Evolutionary conservation across 768 basidiomycete species (phyloP), one percentile per base, ranked within the genome.

Genomic region (Tubosaeta sp.): DNA sequence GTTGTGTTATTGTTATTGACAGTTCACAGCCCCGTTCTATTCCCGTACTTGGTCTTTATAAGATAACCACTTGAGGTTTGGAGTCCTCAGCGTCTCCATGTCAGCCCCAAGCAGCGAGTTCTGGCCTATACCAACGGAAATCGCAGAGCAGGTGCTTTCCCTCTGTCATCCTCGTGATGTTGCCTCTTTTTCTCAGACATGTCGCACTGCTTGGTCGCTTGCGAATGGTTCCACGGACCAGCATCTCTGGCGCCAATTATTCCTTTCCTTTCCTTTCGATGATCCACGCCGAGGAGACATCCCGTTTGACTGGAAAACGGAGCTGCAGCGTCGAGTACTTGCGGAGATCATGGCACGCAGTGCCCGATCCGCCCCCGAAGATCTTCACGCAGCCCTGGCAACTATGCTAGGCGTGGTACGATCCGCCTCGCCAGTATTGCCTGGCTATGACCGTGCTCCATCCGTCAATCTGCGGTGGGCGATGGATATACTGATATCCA

Each of bases 191-290:
- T 71, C 84, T 16, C 71, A 72, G 62, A 80, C 83, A 43, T 85
- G 81, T 61, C 72, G 71, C 17, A 59, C 68, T 7, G 77, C 82
- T 14, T 71, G 70, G 57, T 59, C 62, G 37, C 67, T 86, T 43
- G 75, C 86, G 41, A 79, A 82, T 60, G 63, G 70, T 19, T 54
- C 72, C 29, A 54, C 70, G 29, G 82, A 85, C 67, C 76, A 78
- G 43, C 79, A 81, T 61, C 75, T 91, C 37, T 91, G 86, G 86
- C 81, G 83, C 48, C 71, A 78, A 47, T 71, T 88, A 46, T 88
- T 84, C 67, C 76, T 85, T 34, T 50, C 53, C 8, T 66, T 68
- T 43, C 75, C 78, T 6, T 88, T 87, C 65, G 88, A 90, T 62
- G 80, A 85, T 59, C 84, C 70, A 16, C 32, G 53, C 46, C 54